These are phyloP conservation scores for Amphirosellinia nigrospora DNA, from an alignment of 495 filamentous ascomycete species.

Conservation along the genomic window DNA sequence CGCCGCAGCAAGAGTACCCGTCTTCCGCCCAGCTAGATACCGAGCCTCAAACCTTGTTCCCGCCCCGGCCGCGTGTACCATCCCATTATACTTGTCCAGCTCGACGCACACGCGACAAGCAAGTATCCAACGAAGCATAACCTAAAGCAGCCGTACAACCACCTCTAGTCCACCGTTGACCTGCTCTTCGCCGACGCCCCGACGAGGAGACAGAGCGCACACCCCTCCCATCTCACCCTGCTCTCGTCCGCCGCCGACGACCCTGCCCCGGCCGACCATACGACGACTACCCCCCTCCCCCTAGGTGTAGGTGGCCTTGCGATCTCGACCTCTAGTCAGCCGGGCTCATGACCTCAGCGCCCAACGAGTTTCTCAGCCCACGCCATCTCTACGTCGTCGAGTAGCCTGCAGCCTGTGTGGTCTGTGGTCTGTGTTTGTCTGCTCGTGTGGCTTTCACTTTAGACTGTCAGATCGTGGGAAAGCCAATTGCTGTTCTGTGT, in stretches of 20 bases:
- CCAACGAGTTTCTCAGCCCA: conserved; percentile 27
- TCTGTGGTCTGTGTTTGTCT: conserved; percentile 1
- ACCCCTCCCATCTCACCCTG: neutral
- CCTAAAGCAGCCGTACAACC: neutral
- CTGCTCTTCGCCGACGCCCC: neutral
- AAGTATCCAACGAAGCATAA: neutral
- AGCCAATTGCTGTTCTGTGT: conserved; percentile 20
- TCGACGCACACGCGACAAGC: neutral
- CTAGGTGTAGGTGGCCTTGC: neutral
- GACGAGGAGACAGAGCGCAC: neutral
- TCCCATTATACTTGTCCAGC: neutral
- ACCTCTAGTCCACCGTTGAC: neutral
- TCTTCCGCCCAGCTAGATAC: neutral
- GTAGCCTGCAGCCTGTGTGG: conserved; percentile 9
- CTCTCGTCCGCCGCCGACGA: neutral
- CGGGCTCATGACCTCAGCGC: conserved; percentile 39
- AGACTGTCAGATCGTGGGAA: conserved; percentile 15
- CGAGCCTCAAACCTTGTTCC: neutral
- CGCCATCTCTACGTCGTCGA: conserved; percentile 25
- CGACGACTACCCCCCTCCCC: neutral
- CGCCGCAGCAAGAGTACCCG: neutral
- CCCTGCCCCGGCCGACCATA: neutral
- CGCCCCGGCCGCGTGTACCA: neutral
- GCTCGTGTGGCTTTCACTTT: conserved; percentile 12
- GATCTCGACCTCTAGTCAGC: conserved; percentile 17